Conservation (phyloP, 2,329 filamentous ascomycete species). For the Diaporthe sp. region DNA sequence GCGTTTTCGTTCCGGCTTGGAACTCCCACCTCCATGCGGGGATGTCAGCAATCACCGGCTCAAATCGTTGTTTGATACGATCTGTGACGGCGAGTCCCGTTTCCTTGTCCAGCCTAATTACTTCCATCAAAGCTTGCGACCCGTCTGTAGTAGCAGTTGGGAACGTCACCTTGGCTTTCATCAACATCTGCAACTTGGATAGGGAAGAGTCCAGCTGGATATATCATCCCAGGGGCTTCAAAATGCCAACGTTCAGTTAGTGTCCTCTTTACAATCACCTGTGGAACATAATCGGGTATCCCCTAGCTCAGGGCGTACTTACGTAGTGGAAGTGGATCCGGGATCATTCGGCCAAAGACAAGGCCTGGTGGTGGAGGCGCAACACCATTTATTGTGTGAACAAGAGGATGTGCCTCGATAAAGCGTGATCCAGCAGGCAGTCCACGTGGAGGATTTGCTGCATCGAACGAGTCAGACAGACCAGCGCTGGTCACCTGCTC, state of each 20-base stretch:
- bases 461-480: not conserved
- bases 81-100: too few species aligned
- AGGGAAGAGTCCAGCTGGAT: conserved; percentile 1
- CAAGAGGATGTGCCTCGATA: not conserved
- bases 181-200: not conserved
- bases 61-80: not conserved
- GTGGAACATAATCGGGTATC: not conserved
- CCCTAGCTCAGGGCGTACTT: not conserved
- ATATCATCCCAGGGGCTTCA: not conserved
- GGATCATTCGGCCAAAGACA: not conserved
- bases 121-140: not conserved
- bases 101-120: not conserved
- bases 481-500: not conserved
- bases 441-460: not conserved
- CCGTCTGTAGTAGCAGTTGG: conserved; percentile 9
- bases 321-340: conserved; percentile 5
- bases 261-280: not conserved
- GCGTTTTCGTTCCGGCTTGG: not conserved
- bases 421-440: not conserved
- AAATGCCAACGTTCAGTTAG: not conserved
- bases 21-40: not conserved
- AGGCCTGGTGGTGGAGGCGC: not conserved
- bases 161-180: not conserved
- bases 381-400: not conserved
- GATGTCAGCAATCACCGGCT: not conserved